Percentiles rank a stretch among this genome's conserved stretches.
phyloP scores from a whole-genome alignment of 2,329 filamentous ascomycete genomes.

The Gremmenia infestans region DNA sequence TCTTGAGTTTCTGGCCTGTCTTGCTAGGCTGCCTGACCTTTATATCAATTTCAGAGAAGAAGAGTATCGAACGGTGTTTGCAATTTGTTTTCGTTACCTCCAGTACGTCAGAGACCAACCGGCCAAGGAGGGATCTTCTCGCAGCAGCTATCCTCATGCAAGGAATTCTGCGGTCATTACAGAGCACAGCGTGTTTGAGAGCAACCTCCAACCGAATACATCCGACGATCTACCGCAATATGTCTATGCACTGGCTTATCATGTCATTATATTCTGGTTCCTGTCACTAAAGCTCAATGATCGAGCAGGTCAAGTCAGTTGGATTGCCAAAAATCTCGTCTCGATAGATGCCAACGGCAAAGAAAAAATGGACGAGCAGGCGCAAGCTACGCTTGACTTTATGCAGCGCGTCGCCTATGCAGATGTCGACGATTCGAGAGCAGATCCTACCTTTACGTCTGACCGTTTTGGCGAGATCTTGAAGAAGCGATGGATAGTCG shows the following conservation, averaged over 20 bases:
- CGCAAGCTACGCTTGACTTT: slow-evolving; percentile 88
- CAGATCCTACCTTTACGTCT: slow-evolving; percentile 60
- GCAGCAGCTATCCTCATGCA: slow-evolving; percentile 34
- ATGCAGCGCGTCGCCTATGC: slow-evolving; percentile 86
- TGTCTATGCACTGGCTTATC: slow-evolving; percentile 87
- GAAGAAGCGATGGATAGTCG: slow-evolving; percentile 66
- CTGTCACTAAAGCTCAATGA: slow-evolving; percentile 81
- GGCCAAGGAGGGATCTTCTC: slow-evolving; percentile 32
- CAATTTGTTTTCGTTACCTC: slow-evolving; percentile 89
- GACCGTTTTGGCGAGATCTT: slow-evolving; percentile 61
- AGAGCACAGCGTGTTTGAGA: slow-evolving; percentile 38
- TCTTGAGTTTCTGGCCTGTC: slow-evolving; percentile 85
- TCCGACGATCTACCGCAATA: slow-evolving; percentile 85
- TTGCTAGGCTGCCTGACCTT: slow-evolving; percentile 78
- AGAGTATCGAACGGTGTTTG: slow-evolving; percentile 91
- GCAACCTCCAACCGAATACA: slow-evolving; percentile 36
- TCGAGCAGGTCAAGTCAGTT: slow-evolving; percentile 76
- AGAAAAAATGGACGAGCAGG: slow-evolving; percentile 82
- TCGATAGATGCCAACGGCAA: slow-evolving; percentile 73
- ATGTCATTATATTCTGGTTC: slow-evolving; percentile 97
- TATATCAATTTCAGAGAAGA: slow-evolving; percentile 88
- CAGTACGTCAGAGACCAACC: slow-evolving; percentile 73
- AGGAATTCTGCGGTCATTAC: slow-evolving; percentile 31
- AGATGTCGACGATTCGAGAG: slow-evolving; percentile 72
- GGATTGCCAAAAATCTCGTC: slow-evolving; percentile 80